phyloP scores from a whole-genome alignment of 2,329 filamentous ascomycete species.

The Sphaerulina populicola region DNA sequence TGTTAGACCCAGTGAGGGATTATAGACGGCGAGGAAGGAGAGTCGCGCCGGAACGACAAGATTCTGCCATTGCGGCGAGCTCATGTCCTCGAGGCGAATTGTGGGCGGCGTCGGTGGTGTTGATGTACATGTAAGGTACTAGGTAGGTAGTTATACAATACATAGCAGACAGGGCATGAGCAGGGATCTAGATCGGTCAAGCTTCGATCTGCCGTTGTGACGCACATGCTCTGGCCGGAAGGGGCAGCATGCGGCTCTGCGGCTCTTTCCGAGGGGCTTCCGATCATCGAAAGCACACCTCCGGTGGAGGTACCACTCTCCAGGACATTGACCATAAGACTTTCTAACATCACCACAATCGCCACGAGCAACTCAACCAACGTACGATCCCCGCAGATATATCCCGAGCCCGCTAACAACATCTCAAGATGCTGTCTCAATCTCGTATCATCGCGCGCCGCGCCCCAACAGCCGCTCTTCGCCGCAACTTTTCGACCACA shows the following conservation, averaged over 20 bases:
- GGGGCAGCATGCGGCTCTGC: not conserved
- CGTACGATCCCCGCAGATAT: not conserved
- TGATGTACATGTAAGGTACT: not conserved
- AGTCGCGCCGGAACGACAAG: conserved; percentile 61
- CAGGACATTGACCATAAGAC: not conserved
- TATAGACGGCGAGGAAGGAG: conserved; percentile 90
- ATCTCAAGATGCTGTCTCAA: conserved; percentile 28
- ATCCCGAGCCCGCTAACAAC: not conserved
- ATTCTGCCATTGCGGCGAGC: conserved; percentile 21
- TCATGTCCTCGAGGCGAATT: conserved; percentile 14
- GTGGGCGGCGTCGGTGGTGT: not conserved
- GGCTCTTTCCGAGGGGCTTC: not conserved
- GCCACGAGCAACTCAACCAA: not conserved
- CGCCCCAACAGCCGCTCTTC: conserved; percentile 53
- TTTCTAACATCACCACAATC: not conserved
- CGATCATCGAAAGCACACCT: not conserved
- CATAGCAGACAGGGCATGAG: not conserved
- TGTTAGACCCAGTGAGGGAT: conserved; percentile 65
- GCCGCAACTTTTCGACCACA: conserved; percentile 90
- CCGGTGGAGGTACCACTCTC: not conserved
- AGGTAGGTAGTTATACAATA: no score
- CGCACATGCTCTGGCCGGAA: no score
- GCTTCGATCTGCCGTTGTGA: not conserved
- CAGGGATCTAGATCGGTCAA: not conserved
- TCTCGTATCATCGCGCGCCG: conserved; percentile 46